Conservation (phyloP, 139 green algal species). For the Choricystis sp. region DNA sequence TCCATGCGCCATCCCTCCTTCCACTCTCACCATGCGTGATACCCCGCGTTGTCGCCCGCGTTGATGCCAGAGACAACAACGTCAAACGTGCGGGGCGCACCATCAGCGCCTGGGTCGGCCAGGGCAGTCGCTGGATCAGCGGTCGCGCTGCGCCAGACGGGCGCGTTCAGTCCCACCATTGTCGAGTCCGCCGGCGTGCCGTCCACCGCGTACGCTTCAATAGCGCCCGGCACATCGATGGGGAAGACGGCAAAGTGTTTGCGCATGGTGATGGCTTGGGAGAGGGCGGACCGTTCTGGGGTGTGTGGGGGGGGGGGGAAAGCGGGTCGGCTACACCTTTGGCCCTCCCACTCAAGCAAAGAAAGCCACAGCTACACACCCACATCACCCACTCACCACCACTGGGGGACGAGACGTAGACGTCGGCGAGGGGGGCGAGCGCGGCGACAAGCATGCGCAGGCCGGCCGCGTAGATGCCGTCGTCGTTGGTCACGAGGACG, state of each 20-base stretch:
- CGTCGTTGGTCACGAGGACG: slow-evolving; percentile 50
- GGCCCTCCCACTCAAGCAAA: too few relatives aligned
- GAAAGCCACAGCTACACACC: too few relatives aligned
- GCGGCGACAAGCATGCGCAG: slow-evolving; percentile 25
- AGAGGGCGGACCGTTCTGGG: slow-evolving; percentile 36
- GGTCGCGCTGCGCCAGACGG: slow-evolving; percentile 1
- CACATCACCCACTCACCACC: not conserved
- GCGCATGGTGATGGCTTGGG: slow-evolving; percentile 43
- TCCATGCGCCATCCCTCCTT: too few relatives aligned
- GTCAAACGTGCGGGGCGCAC: slow-evolving; percentile 14
- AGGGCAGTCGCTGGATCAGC: too few relatives aligned
- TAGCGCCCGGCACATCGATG: slow-evolving; percentile 14
- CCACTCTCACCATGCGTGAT: slow-evolving; percentile 65
- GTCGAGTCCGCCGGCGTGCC: slow-evolving; percentile 26
- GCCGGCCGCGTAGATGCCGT: slow-evolving; percentile 50
- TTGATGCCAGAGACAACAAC: slow-evolving; percentile 55
- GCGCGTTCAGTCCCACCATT: slow-evolving; percentile 34
- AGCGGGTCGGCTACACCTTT: too few relatives aligned
- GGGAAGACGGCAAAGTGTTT: slow-evolving; percentile 16
- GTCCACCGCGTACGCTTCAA: slow-evolving; percentile 18
- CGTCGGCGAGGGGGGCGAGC: slow-evolving; percentile 8
- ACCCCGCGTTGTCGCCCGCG: slow-evolving; percentile 57
- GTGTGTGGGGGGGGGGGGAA: not conserved
- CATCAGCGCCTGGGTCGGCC: not conserved
- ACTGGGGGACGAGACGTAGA: not conserved